A percentile compares a stretch with the other conserved stretches of the same genome.
Conservation (phyloP, 192 early-diverging fungal genomes). For the Podila epigama region DNA sequence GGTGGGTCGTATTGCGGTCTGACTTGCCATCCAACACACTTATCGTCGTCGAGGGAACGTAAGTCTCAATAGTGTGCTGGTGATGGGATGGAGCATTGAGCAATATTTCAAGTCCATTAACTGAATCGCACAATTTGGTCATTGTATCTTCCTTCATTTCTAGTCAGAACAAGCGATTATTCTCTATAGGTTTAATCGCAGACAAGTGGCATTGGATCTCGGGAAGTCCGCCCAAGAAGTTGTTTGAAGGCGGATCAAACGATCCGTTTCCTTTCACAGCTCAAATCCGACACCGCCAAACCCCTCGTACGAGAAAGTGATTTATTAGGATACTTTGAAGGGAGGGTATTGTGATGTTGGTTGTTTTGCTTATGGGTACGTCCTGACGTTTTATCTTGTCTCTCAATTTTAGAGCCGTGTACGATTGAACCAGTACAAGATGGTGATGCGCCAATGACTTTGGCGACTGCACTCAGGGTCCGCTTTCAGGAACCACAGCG, state of each 20-base stretch:
- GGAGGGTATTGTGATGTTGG: background rate
- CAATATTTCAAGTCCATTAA: background rate
- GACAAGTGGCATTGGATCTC: constrained; percentile 46
- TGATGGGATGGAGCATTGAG: background rate
- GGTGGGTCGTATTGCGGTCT: constrained; percentile 81
- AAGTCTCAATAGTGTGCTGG: constrained; percentile 9
- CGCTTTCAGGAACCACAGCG: constrained; percentile 62
- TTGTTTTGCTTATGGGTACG: background rate
- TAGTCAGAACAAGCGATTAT: constrained; percentile 35
- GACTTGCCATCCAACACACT: constrained; percentile 69
- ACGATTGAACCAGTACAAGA: constrained; percentile 20
- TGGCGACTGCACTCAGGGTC: constrained; percentile 38
- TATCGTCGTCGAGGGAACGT: constrained; percentile 75
- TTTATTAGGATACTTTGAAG: too few relatives aligned
- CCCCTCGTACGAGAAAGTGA: constrained; percentile 39
- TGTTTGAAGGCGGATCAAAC: background rate
- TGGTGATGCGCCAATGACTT: background rate
- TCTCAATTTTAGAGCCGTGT: constrained; percentile 13
- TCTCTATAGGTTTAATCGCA: constrained; percentile 31
- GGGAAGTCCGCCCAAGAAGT: constrained; percentile 15
- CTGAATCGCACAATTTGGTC: constrained; percentile 16
- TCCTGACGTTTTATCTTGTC: background rate
- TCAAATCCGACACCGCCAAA: constrained; percentile 43
- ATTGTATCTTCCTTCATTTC: background rate
- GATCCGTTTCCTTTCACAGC: constrained; percentile 37